phyloP scores from a whole-genome alignment of 306 rosid genomes.

The Arachis stenosperma region DNA sequence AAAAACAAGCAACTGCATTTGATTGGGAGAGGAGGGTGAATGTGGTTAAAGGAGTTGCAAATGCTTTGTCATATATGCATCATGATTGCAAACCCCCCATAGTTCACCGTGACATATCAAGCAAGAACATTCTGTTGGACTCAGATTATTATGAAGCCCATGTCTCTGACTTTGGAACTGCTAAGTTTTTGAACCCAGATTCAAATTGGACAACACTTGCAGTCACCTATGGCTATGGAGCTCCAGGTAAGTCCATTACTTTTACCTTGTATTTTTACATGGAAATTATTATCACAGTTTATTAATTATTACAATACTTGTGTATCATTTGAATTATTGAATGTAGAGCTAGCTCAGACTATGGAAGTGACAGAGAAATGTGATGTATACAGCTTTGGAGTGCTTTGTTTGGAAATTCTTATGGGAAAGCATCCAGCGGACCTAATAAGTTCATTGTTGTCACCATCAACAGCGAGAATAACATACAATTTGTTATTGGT shows the following conservation, averaged over 20 bases:
- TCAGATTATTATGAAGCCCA: slow-evolving; percentile 3
- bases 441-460: not conserved
- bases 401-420: slow-evolving; percentile 15
- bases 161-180: slow-evolving; percentile 9
- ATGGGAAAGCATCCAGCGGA: slow-evolving; percentile 24
- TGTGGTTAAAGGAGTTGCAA: slow-evolving; percentile 7
- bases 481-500: not conserved
- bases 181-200: not conserved
- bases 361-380: slow-evolving; percentile 22
- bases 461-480: not conserved
- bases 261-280: no score
- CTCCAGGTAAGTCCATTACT: slow-evolving; percentile 12
- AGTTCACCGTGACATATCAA: slow-evolving; percentile 22
- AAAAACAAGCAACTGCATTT: not conserved
- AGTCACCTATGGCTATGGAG: slow-evolving; percentile 25
- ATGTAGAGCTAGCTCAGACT: slow-evolving; percentile 21
- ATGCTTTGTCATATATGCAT: slow-evolving; percentile 23
- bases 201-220: slow-evolving; percentile 17
- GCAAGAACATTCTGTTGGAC: slow-evolving; percentile 28
- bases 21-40: slow-evolving; percentile 26
- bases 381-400: slow-evolving; percentile 26
- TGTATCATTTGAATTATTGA: no score
- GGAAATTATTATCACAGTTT: no score
- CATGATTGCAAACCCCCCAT: slow-evolving; percentile 9
- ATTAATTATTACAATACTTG: no score